phyloP scores from a whole-genome alignment of 108 stramenopile genomes.

The Cyclotella sp. region DNA sequence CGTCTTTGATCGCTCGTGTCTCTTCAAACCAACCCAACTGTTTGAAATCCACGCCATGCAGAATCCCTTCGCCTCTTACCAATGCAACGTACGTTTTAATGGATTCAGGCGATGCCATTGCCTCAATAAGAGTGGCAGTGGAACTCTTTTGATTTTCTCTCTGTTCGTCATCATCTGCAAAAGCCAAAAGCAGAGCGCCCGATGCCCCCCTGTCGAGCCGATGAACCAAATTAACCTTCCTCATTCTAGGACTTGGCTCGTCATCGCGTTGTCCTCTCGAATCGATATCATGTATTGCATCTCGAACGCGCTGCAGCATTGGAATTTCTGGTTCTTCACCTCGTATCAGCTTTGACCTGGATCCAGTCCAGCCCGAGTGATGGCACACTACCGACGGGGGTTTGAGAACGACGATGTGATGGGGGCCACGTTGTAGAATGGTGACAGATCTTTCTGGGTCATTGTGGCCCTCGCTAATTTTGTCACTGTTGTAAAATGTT shows the following conservation, averaged over 20 bases:
- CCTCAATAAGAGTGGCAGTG: slow-evolving; percentile 61
- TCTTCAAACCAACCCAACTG: slow-evolving; percentile 77
- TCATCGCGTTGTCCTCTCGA: slow-evolving; percentile 18
- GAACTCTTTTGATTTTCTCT: slow-evolving; percentile 10
- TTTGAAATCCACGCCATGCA: slow-evolving; percentile 69
- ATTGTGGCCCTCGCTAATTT: not conserved
- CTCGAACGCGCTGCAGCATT: slow-evolving; percentile 60
- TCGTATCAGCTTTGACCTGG: slow-evolving; percentile 42
- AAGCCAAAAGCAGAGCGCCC: slow-evolving; percentile 71
- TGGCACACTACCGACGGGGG: slow-evolving; percentile 87
- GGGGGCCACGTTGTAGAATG: slow-evolving; percentile 59
- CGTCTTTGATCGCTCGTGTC: slow-evolving; percentile 76
- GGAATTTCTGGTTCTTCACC: slow-evolving; percentile 56
- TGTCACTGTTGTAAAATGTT: no score
- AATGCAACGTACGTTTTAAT: slow-evolving; percentile 87
- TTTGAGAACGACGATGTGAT: slow-evolving; percentile 71
- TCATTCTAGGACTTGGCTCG: slow-evolving; percentile 46
- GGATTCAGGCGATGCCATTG: slow-evolving; percentile 53
- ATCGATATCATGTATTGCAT: slow-evolving; percentile 52
- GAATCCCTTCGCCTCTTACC: slow-evolving; percentile 82
- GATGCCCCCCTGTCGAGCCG: slow-evolving; percentile 82
- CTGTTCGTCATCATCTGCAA: slow-evolving; percentile 54
- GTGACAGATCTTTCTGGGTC: slow-evolving; percentile 46
- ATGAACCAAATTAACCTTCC: slow-evolving; percentile 82
- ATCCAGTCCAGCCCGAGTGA: slow-evolving; percentile 80